Base-by-base conservation (phyloP, 805 yeast species). In the Candida ovalis region DNA sequence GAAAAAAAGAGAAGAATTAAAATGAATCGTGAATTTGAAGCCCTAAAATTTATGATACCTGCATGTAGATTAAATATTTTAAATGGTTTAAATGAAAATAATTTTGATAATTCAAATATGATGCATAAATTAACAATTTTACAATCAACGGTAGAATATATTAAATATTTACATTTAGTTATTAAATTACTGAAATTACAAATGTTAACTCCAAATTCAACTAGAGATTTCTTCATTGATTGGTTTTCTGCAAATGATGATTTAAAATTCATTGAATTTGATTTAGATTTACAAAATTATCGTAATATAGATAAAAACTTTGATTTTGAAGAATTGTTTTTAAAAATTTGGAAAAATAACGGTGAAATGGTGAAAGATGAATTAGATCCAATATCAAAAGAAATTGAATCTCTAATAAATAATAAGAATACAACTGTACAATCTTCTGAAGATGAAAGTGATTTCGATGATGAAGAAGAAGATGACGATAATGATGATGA, bases 11-110 rank as follows among this genome's bases (percentile, higher is more conserved):
- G 96, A 55, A 70, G 96, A 51, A 77, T 84, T 45, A 85, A 86
- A 60, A 85, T 88, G 73, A 88, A 88, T 64, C 71, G 90, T 46
- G 94, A 88, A 64, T 88, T 86, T 61, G 94, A 86, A 61, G 88
- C 91, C 1, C 74, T 88, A 54, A 85, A 87, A 61, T 81, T 76
- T 58, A 66, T 88, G 44, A 82, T 88, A 17, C 96, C 96, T 1
- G 90, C 92, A 12, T 87, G 95, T 62, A 71, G 90, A 43, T 71
- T 75, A 28, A 73, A 77, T 27, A 68, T 67, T 13, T 47, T 61
- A 13, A 55, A 54, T 24, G 64, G 64, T 8, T 53, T 63, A 24
- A 53, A 49, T 36, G 62, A 60, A 35, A 54, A 61, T 37, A 60
- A 55, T 39, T 63, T 68, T 38, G 69, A 64, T 38, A 60, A 57